These are phyloP conservation scores for Adiantum capillusveneris DNA, from an alignment of 75 land plant species.

Conservation along the genomic window DNA sequence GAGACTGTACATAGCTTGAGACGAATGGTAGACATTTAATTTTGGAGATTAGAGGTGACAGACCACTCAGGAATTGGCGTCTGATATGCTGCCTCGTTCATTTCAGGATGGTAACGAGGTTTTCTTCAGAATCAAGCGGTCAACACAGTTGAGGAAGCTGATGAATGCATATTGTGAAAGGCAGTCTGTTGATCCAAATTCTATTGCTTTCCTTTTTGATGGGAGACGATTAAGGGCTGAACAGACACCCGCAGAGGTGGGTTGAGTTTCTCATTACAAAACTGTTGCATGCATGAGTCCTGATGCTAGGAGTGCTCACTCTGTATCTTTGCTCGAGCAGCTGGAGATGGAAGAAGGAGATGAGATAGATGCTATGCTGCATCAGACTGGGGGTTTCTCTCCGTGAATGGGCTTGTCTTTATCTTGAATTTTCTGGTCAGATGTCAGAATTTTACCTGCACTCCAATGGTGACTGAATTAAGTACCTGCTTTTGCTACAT, in stretches of 20 bases:
- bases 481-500: too few species aligned
- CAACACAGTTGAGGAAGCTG: conserved; percentile 74
- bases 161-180: conserved; percentile 92
- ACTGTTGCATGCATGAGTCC: neutral
- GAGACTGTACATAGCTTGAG: too few species aligned
- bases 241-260: conserved; percentile 85
- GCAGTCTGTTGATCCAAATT: conserved; percentile 63
- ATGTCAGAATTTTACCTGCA: too few species aligned
- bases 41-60: too few species aligned
- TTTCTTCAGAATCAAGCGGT: conserved; percentile 83
- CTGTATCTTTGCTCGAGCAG: conserved; percentile 16
- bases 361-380: too few species aligned
- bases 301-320: neutral
- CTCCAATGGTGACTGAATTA: too few species aligned
- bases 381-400: conserved; percentile 56
- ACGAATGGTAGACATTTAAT: too few species aligned
- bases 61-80: too few species aligned
- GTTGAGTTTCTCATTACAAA: neutral
- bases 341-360: conserved; percentile 78
- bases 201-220: conserved; percentile 89
- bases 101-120: conserved; percentile 91
- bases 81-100: too few species aligned
- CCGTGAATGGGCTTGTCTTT: too few species aligned
- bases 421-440: too few species aligned
- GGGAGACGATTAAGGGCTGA: conserved; percentile 84